Conservation (phyloP, 768 basidiomycete genomes). For the Tulasnella sp. region DNA sequence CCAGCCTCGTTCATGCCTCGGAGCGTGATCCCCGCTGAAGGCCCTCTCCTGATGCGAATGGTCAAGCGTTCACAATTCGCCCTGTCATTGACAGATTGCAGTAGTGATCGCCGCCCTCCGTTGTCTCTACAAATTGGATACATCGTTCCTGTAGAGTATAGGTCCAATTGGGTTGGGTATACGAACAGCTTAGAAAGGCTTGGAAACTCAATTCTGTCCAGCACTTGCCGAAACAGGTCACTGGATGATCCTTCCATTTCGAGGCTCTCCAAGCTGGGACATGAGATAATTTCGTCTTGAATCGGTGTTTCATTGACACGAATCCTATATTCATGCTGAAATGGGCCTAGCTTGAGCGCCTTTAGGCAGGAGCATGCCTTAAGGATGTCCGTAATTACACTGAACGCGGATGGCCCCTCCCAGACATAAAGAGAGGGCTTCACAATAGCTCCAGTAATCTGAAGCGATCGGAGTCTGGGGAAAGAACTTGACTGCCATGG, state of each 20-base stretch:
- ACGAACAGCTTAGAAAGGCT: background rate
- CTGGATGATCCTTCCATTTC: background rate
- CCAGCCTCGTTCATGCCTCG: background rate
- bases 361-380: background rate
- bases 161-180: background rate
- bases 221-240: background rate
- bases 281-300: background rate
- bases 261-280: background rate
- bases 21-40: background rate
- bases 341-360: background rate
- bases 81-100: background rate
- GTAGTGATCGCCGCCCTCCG: background rate
- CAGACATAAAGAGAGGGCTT: background rate
- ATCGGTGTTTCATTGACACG: background rate
- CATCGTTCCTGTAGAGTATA: background rate
- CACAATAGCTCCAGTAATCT: background rate
- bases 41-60: background rate
- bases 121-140: background rate
- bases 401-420: background rate
- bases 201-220: background rate
- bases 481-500: background rate
- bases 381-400: background rate
- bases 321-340: background rate
- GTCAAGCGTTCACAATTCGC: background rate
- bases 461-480: background rate